Conservation (phyloP, 148 eudicot genomes). For the Polygonum aviculare region DNA sequence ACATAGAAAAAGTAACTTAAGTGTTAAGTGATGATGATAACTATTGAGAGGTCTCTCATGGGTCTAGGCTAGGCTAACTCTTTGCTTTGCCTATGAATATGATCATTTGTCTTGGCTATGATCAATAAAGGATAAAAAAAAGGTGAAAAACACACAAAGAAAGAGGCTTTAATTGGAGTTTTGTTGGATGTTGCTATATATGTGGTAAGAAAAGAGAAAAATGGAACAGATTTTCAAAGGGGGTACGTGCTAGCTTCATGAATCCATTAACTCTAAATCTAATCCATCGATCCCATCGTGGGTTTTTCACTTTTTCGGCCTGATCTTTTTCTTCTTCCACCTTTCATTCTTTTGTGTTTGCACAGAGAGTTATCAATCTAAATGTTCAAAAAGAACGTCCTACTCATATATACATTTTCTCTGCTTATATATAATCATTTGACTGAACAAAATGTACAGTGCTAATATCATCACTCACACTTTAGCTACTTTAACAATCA, state of each 20-base stretch:
- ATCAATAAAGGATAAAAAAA: neutral
- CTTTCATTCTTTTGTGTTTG: slow-evolving; percentile 4
- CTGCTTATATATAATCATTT: neutral
- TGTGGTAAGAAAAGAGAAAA: neutral
- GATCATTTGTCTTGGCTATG: no score
- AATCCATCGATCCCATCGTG: slow-evolving; percentile 11
- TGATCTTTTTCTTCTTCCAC: slow-evolving; percentile 2
- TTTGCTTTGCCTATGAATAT: neutral
- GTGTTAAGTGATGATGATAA: slow-evolving; percentile 1
- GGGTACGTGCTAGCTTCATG: slow-evolving; percentile 4
- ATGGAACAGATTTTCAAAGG: slow-evolving; percentile 5
- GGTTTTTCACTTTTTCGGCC: slow-evolving; percentile 9
- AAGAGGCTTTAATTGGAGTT: slow-evolving; percentile 5
- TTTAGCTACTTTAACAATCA: neutral
- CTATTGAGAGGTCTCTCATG: slow-evolving; percentile 1
- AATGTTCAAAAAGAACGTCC: neutral
- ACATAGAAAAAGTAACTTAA: neutral
- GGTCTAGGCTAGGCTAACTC: neutral
- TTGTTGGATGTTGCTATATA: neutral
- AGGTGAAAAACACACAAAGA: neutral
- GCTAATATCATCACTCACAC: neutral
- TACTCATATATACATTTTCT: neutral
- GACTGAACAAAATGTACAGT: neutral
- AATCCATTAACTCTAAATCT: slow-evolving; percentile 1
- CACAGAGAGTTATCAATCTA: neutral